Base-by-base conservation (phyloP, 225 moss, liverwort and hornwort species). In the Climacium dendroides region DNA sequence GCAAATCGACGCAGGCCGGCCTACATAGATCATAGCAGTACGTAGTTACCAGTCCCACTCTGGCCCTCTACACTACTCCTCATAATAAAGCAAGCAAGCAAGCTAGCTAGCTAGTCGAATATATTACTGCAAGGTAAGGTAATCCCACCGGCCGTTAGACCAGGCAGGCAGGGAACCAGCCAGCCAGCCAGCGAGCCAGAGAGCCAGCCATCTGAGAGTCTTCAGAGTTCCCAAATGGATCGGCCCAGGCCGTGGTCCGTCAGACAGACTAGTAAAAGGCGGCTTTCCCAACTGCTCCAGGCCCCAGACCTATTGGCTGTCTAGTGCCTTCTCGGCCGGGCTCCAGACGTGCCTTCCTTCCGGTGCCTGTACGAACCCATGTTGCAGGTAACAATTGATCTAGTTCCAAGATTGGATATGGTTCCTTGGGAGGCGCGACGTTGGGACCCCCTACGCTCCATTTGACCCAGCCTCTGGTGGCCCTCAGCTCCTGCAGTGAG, bases 1-100 rank as follows among this genome's bases (percentile, higher is more conserved):
- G 87, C 87, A 87, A 89, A 81, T 89, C 89, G 78, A 81, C 89
- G 78, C 85, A 87, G 89, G 91, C 91, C 91, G 91, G 91, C 89
- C 87, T 87, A 77, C 77, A 77, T 15, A 80, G 74, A 81, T 69
- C 83, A 83, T 26, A 80, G 86, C 83, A 80, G 88, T 83, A 83
- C 83, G 76, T 87, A 78, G 78, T 78, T 55, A 87, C 83, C 76
- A 74, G 63, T 74, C 13, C 14, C 54, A 50, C 55, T 60, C 34
- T n/a, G n/a, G n/a, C n/a, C 23, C 45, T 58, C 47, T 84, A 87
- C 73, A 57, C 54, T 89, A 83, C 87, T 84, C 1, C 82, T 74
- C 64, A 53, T 53, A 64, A 63, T 76, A 19, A 74, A 61, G 58
- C 62, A 41, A 73, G 22, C 28, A 15, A 50, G 58, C 24, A 35